Evolutionary conservation across 257 asterid genomes (phyloP).

Genomic region (Datura wrightii): DNA sequence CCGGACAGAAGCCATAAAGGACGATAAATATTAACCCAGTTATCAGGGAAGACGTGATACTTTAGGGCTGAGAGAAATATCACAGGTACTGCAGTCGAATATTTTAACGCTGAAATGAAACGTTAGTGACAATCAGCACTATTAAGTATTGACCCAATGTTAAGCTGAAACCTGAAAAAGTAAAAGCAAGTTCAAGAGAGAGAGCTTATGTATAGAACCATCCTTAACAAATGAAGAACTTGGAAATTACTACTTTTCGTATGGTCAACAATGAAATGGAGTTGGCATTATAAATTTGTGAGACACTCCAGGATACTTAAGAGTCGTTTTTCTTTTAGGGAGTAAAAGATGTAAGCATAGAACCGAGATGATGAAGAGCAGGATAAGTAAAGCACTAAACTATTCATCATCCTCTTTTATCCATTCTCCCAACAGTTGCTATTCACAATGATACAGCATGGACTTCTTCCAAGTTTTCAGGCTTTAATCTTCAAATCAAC

Average conservation of each 20-base stretch:
- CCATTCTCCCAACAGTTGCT: constrained; percentile 5
- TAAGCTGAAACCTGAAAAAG: neutral
- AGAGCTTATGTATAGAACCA: neutral
- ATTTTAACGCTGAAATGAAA: constrained; percentile 84
- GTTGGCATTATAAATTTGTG: neutral
- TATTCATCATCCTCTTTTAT: neutral
- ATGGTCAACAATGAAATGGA: neutral
- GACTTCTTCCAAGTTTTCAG: neutral
- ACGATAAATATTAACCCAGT: constrained; percentile 75
- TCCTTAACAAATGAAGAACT: constrained; percentile 20
- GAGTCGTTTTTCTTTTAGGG: neutral
- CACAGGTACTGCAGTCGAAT: constrained; percentile 95
- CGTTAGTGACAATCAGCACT: constrained; percentile 41
- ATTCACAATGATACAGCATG: constrained; percentile 21
- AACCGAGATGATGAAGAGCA: neutral
- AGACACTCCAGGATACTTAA: constrained; percentile 17
- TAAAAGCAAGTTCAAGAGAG: constrained; percentile 23
- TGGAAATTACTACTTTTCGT: neutral
- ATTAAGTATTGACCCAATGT: constrained; percentile 19
- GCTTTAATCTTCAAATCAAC: constrained; percentile 19
- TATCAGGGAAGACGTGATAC: constrained; percentile 84
- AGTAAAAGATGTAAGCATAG: neutral
- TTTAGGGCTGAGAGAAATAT: constrained; percentile 92
- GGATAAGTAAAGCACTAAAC: neutral
- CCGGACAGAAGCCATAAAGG: constrained; percentile 94